Conservation (phyloP, 2,329 filamentous ascomycete species). For the Exophiala bonariae region DNA sequence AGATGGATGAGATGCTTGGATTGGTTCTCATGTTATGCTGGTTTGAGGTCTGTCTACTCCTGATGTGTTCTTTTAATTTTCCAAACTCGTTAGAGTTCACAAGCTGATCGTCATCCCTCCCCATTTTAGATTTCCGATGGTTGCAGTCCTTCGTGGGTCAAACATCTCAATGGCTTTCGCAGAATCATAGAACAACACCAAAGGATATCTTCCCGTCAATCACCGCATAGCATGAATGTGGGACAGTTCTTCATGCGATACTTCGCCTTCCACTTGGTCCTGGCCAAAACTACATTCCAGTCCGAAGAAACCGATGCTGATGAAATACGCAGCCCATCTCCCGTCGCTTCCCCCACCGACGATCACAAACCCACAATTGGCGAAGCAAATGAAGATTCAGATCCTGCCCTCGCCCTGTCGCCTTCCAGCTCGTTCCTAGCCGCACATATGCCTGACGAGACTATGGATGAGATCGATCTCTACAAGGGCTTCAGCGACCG, state of each 20-base stretch:
- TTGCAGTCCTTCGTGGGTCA: conserved; percentile 32
- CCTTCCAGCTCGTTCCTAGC: conserved; percentile 11
- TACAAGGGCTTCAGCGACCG: conserved; percentile 31
- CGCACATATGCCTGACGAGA: conserved; percentile 18
- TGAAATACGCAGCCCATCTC: not conserved
- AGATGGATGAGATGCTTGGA: conserved; percentile 31
- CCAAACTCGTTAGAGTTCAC: not conserved
- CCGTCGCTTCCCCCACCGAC: not conserved
- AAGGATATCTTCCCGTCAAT: not conserved
- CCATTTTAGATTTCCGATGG: conserved; percentile 28
- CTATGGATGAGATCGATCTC: conserved; percentile 27
- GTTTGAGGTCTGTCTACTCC: conserved; percentile 23
- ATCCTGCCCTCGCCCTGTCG: not conserved
- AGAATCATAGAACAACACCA: conserved; percentile 19
- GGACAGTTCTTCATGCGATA: conserved; percentile 30
- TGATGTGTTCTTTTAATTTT: not conserved
- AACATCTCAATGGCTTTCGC: conserved; percentile 30
- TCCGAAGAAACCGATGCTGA: conserved; percentile 9
- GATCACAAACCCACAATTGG: not conserved
- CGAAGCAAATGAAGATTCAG: not conserved
- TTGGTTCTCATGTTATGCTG: conserved; percentile 32
- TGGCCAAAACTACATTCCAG: conserved; percentile 30
- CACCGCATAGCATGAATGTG: conserved; percentile 23
- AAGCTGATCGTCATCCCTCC: too few relatives aligned
- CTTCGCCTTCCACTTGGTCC: conserved; percentile 32